Conservation (phyloP, 371 early-diverging fungal genomes). For the Conidiobolus coronatus region DNA sequence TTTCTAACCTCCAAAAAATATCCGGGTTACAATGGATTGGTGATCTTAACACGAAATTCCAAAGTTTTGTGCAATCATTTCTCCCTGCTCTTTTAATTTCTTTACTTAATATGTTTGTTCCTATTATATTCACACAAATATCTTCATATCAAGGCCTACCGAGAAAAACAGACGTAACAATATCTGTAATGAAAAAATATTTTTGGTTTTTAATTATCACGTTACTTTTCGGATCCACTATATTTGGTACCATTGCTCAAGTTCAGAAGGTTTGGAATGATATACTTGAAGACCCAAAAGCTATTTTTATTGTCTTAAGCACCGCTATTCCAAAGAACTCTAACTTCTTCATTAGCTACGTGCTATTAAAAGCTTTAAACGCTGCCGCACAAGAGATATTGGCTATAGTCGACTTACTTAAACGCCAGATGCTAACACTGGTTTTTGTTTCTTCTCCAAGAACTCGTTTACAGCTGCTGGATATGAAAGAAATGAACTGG, state of each 20-base stretch:
- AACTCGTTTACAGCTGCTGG: not conserved
- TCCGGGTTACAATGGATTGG: slow-evolving; percentile 6
- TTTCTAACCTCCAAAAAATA: slow-evolving; percentile 22
- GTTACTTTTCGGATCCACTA: not conserved
- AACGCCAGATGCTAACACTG: not conserved
- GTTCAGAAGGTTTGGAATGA: slow-evolving; percentile 18
- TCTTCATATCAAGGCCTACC: slow-evolving; percentile 41
- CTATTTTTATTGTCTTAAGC: slow-evolving; percentile 17
- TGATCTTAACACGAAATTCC: not conserved
- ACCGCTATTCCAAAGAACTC: slow-evolving; percentile 32
- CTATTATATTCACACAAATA: slow-evolving; percentile 37
- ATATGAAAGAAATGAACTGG: not conserved
- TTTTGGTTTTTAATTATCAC: slow-evolving; percentile 39
- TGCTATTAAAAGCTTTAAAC: slow-evolving; percentile 38
- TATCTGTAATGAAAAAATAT: slow-evolving; percentile 30
- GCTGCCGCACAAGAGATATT: slow-evolving; percentile 39
- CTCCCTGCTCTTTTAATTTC: slow-evolving; percentile 45
- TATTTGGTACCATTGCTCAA: slow-evolving; percentile 12
- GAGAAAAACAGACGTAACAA: slow-evolving; percentile 29
- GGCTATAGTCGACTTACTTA: slow-evolving; percentile 26
- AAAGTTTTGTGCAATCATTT: slow-evolving; percentile 23
- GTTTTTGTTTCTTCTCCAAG: not conserved
- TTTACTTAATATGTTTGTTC: slow-evolving; percentile 41
- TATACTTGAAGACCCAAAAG: slow-evolving; percentile 15
- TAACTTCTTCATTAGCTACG: slow-evolving; percentile 56